Evolutionary conservation across 1,284 basidiomycete species (phyloP).

Genomic region (Pisolithus thermaeus): DNA sequence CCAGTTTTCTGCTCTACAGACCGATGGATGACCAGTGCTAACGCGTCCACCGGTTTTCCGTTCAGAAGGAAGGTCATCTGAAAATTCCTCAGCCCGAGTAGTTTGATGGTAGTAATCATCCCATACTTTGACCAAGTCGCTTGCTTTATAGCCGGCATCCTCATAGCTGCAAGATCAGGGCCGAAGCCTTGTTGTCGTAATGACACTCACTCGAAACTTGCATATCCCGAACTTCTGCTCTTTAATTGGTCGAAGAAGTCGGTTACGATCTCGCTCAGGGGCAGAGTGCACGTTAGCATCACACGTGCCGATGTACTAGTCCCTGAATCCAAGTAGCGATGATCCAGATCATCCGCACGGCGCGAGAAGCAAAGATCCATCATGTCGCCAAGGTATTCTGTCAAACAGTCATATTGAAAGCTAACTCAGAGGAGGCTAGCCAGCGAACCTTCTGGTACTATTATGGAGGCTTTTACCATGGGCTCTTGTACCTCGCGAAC

Average conservation of each 20-base stretch:
- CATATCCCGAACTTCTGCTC: slow-evolving; percentile 85
- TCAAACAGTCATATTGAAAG: slow-evolving; percentile 10
- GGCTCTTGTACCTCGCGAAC: slow-evolving; percentile 84
- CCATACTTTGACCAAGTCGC: slow-evolving; percentile 75
- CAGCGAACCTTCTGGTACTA: slow-evolving; percentile 79
- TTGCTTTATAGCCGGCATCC: slow-evolving; percentile 79
- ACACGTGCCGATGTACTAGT: slow-evolving; percentile 53
- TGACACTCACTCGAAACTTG: slow-evolving; percentile 77
- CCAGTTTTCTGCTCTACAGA: slow-evolving; percentile 70
- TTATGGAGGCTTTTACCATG: slow-evolving; percentile 84
- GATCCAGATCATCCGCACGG: slow-evolving; percentile 73
- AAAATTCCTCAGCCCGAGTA: not conserved
- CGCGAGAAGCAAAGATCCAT: slow-evolving; percentile 85
- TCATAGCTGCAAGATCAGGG: slow-evolving; percentile 60
- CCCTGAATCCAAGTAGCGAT: slow-evolving; percentile 70
- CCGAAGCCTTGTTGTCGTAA: not conserved
- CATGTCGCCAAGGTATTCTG: slow-evolving; percentile 85
- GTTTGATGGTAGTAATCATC: not conserved
- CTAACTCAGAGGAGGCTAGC: not conserved
- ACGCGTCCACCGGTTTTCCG: slow-evolving; percentile 81
- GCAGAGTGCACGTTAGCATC: slow-evolving; percentile 80
- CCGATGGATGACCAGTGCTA: slow-evolving; percentile 85
- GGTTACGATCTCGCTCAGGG: slow-evolving; percentile 86
- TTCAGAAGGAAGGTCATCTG: slow-evolving; percentile 89
- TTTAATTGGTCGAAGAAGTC: slow-evolving; percentile 93